Base-by-base conservation (phyloP, 1,139 yeast genomes). In the Saccharomyces hybrid region DNA sequence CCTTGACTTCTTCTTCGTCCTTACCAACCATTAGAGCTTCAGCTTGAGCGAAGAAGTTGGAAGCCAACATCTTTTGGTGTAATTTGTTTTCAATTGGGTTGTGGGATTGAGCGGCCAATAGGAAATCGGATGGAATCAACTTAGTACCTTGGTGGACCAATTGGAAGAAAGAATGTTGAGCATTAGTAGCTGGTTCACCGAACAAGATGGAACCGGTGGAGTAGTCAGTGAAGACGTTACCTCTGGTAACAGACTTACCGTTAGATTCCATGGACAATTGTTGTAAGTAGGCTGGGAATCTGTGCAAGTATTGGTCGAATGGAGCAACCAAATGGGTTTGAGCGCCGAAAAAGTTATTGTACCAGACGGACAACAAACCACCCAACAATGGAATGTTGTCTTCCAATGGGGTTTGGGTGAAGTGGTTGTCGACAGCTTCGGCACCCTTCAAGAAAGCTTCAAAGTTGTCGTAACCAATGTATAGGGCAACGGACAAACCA, bases 91-190 rank as follows among this genome's bases (percentile, higher is more conserved):
- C 95, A 67, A 93, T 85, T 69, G 99, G 99, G 83, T 93, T 93
- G 79, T 93, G 99, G 52, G 97, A 89, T 78, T 90, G 84, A 54
- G 98, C 98, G 66, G 99, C 97, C 68, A 93, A 76, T 70, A 93
- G 89, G 77, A 93, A 93, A 74, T 93, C 99, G 48, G 98, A 78
- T 65, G 99, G 99, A 65, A 93, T 93, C 72, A 91, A 79, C 79
- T 93, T 93, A 63, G 99, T 90, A 71, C 99, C 99, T 78, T 93
- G 99, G 77, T 93, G 99, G 57, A 93, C 96, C 75, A 93, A 83
- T 77, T 93, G 99, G 93, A 93, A 93, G 85, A 93, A 93, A 42
- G 98, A 91, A 77, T 93, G 99, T 78, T 93, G 99, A 56, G 99
- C 95, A 74, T 93, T 93, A 61, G 99, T 93, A 59, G 96, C 95